These are phyloP conservation scores for Amanita inopinata DNA, from an alignment of 768 basidiomycete species.

Conservation along the genomic window DNA sequence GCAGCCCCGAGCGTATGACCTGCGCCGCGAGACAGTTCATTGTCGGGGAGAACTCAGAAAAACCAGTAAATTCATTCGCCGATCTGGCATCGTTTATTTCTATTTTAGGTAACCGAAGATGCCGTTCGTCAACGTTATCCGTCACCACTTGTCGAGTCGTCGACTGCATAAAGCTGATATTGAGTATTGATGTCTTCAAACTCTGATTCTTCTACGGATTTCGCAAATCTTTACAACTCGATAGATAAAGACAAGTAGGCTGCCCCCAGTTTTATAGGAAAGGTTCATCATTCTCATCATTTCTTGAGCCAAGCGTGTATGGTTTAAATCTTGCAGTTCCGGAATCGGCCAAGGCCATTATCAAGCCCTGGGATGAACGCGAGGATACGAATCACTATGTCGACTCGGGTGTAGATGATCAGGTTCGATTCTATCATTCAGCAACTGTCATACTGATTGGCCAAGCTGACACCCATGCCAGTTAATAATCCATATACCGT, in stretches of 20 bases:
- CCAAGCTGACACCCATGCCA: conserved; percentile 18
- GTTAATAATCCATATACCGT: conserved; percentile 78
- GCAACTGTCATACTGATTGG: conserved; percentile 1
- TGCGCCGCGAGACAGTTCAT: background rate
- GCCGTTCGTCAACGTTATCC: no score
- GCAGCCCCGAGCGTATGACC: background rate
- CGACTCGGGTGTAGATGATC: conserved; percentile 80
- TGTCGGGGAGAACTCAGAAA: background rate
- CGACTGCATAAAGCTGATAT: no score
- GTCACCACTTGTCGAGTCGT: no score
- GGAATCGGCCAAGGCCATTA: conserved; percentile 64
- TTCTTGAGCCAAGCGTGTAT: conserved; percentile 49
- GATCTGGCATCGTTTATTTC: no score
- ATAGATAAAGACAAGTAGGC: conserved; percentile 65
- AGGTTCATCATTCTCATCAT: conserved; percentile 14
- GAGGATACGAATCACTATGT: conserved; percentile 57
- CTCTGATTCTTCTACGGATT: background rate
- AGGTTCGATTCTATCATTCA: conserved; percentile 34
- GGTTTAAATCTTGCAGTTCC: conserved; percentile 76
- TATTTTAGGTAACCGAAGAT: no score
- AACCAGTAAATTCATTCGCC: no score
- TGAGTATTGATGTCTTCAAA: no score
- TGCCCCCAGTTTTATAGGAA: background rate
- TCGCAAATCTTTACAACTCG: conserved; percentile 43
- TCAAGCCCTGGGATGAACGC: conserved; percentile 77